Evolutionary conservation across 2,329 filamentous ascomycete genomes (phyloP), one percentile per base, ranked within the genome.

Genomic region (Ophiocordyceps camponoti-leonardi): DNA sequence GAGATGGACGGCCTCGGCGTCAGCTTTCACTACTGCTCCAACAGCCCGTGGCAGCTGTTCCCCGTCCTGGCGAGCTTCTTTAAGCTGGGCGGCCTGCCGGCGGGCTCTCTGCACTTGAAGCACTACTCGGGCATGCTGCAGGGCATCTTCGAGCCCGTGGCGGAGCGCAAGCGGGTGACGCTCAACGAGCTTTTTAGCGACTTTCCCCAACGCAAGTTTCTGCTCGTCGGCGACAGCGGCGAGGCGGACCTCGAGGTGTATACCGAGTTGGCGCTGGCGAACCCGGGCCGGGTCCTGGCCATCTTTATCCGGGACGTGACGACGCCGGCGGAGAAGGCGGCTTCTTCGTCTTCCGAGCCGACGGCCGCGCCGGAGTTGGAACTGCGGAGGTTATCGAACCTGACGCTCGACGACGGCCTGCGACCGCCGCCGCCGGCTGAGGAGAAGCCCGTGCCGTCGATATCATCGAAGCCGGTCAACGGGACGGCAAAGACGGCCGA

Each of bases 191-290:
- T 98, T 23, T 71, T 96, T 56, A 71, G 73, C 45, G 93, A 98
- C 59, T 98, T 98, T 53, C 92, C 92, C 0, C 74, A 87, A 44
- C 73, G 92, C 41, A 86, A 78, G 54, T 98, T 98, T 56, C 76
- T 98, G 3, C 72, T 98, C 2, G 83, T 96, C 11, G 92, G 92
- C 10, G 92, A 98, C 59, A 95, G 88, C 54, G 92, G 93, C 35
- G 92, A 98, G 63, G 92, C 90, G 8, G 93, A 98, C 62, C 69
- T 98, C 3, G 93, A 98, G 60, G 87, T 96, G 0, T 98, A 98
- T 57, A 95, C 88, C 0, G 92, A 98, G 50, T 74, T 94, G n/a
- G 88, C 83, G 0, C 57, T 90, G 31, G 78, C 84, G 2, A 81
- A 96, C 53, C 90, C 88, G 0, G 83, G 84, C 0, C 77, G 85